Evolutionary conservation across 306 rosid genomes (phyloP).

Genomic region (Acacia acuminata): DNA sequence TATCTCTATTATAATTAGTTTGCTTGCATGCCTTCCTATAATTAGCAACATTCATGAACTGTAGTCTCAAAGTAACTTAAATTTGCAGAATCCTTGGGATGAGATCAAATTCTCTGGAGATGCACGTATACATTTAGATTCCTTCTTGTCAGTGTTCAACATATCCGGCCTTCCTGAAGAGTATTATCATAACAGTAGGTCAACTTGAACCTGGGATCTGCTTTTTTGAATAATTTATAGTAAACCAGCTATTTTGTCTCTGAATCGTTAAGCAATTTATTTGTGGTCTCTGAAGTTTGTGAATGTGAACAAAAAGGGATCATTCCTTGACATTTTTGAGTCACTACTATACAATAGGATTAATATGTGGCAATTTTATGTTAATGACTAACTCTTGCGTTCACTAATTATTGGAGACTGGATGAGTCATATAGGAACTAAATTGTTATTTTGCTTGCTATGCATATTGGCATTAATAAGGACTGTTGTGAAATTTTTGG

Average conservation of each 20-base stretch:
- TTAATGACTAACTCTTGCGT: not conserved
- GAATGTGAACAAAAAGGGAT: not conserved
- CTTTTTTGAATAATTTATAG: not conserved
- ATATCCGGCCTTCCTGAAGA: slow-evolving; percentile 88
- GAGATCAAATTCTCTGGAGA: slow-evolving; percentile 74
- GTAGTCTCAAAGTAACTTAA: slow-evolving; percentile 19
- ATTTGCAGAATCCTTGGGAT: slow-evolving; percentile 93
- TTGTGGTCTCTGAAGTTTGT: not conserved
- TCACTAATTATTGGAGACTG: not conserved
- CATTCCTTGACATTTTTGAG: not conserved
- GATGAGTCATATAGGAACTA: not conserved
- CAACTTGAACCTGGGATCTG: not conserved
- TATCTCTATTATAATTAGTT: not conserved
- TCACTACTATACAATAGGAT: not conserved
- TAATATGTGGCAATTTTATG: not conserved
- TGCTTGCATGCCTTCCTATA: not conserved
- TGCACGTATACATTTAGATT: slow-evolving; percentile 81
- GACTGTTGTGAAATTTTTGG: slow-evolving; percentile 23
- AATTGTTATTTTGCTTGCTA: not conserved
- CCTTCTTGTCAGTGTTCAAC: slow-evolving; percentile 89
- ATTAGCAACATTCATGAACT: not conserved
- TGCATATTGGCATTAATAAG: slow-evolving; percentile 24
- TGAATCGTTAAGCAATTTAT: not conserved
- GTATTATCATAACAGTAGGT: slow-evolving; percentile 78
- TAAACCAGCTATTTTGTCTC: not conserved